phyloP scores from a whole-genome alignment of 345 rosid genomes.

The Abelmoschus esculentus region DNA sequence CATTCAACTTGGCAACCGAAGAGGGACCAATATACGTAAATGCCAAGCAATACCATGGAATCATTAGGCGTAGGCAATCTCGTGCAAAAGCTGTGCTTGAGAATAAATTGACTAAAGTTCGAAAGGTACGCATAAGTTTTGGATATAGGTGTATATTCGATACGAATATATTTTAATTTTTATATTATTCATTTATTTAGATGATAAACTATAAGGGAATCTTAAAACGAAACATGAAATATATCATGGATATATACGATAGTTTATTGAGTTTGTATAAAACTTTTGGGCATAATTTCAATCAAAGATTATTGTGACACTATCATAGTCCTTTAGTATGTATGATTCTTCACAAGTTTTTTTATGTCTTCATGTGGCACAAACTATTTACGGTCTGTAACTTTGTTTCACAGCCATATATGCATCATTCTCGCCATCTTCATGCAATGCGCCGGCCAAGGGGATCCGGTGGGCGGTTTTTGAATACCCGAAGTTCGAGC shows the following conservation, averaged over 20 bases:
- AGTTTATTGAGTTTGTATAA: not conserved
- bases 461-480: conserved; percentile 93
- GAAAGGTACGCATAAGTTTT: conserved; percentile 45
- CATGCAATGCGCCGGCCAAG: conserved; percentile 97
- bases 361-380: not conserved
- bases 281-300: no score
- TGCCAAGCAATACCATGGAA: conserved; percentile 94
- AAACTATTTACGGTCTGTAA: not conserved
- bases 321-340: not conserved
- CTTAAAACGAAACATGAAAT: no score
- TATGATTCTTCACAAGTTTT: not conserved
- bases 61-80: conserved; percentile 76
- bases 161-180: no score
- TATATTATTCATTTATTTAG: no score
- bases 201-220: no score
- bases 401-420: conserved; percentile 55
- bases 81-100: conserved; percentile 79
- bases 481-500: conserved; percentile 45
- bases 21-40: conserved; percentile 86
- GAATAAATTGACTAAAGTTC: conserved; percentile 40
- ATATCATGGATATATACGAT: no score
- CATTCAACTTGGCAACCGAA: conserved; percentile 57
- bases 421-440: conserved; percentile 87
- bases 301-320: not conserved
- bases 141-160: not conserved